phyloP scores from a whole-genome alignment of 331 rosid genomes.

The Malus hybrid region DNA sequence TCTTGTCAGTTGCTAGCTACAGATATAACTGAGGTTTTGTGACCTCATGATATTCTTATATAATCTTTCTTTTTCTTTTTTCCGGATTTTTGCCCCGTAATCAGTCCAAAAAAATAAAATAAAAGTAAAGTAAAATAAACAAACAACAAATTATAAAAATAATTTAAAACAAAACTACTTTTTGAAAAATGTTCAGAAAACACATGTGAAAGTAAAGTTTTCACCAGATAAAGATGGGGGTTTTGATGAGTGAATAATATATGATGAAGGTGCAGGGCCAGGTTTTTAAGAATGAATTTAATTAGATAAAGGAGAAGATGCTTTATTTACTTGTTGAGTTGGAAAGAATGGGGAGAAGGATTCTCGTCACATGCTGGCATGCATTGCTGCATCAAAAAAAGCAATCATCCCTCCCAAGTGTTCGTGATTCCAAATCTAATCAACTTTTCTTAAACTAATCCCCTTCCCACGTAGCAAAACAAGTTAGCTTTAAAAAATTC shows the following conservation, averaged over 20 bases:
- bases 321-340: conserved; percentile 20
- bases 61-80: no score
- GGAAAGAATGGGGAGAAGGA: conserved; percentile 30
- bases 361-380: conserved; percentile 30
- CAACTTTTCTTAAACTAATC: conserved; percentile 9
- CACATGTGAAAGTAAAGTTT: neutral
- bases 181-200: neutral
- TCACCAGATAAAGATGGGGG: neutral
- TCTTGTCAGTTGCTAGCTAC: no score
- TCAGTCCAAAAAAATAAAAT: no score
- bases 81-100: no score
- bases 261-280: neutral
- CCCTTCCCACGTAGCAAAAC: neutral
- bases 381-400: conserved; percentile 1
- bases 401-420: conserved; percentile 33
- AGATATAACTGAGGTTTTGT: no score
- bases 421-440: conserved; percentile 29
- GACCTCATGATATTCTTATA: no score
- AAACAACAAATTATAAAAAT: neutral
- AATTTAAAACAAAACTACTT: neutral
- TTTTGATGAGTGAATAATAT: neutral
- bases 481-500: neutral
- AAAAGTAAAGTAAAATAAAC: no score
- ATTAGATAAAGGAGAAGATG: conserved; percentile 21
- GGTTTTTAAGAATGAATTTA: neutral